A percentile compares a stretch with the other conserved stretches of the same genome.
Conservation (phyloP, 2,329 filamentous ascomycete species). For the Clonostachys rosea region DNA sequence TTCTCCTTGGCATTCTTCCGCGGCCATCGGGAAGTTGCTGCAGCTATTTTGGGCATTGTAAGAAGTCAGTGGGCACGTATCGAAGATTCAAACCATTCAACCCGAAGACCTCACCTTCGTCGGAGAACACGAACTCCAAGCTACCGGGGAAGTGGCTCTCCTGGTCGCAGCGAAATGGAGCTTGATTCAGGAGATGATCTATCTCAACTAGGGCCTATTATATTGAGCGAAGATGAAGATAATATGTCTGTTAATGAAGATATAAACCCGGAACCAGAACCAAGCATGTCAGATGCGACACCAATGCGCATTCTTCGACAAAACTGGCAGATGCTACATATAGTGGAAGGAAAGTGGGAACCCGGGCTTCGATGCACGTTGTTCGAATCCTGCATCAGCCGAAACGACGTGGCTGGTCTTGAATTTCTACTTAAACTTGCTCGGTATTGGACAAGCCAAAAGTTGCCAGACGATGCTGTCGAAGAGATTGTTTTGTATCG, state of each 20-base stretch:
- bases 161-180: constrained; percentile 25
- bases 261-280: constrained; percentile 62
- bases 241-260: constrained; percentile 74
- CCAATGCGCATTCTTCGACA: constrained; percentile 46
- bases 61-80: constrained; percentile 58
- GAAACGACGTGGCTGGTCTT: constrained; percentile 49
- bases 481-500: no score
- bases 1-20: constrained; percentile 66
- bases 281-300: constrained; percentile 59
- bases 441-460: constrained; percentile 33
- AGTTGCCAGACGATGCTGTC: constrained; percentile 13
- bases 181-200: constrained; percentile 26
- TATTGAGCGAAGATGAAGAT: constrained; percentile 53
- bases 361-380: constrained; percentile 13
- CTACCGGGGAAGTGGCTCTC: constrained; percentile 24
- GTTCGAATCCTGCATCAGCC: constrained; percentile 41
- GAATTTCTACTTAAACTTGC: constrained; percentile 53
- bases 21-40: constrained; percentile 60
- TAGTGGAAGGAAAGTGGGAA: constrained; percentile 19
- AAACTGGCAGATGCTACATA: constrained; percentile 23
- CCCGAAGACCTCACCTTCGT: constrained; percentile 29
- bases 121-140: constrained; percentile 43
- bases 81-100: no score
- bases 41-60: constrained; percentile 64
- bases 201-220: constrained; percentile 30